A percentile compares a stretch with the other conserved stretches of the same genome.
Evolutionary conservation across 257 asterid species (phyloP).

Genomic region (Prunella vulgaris): DNA sequence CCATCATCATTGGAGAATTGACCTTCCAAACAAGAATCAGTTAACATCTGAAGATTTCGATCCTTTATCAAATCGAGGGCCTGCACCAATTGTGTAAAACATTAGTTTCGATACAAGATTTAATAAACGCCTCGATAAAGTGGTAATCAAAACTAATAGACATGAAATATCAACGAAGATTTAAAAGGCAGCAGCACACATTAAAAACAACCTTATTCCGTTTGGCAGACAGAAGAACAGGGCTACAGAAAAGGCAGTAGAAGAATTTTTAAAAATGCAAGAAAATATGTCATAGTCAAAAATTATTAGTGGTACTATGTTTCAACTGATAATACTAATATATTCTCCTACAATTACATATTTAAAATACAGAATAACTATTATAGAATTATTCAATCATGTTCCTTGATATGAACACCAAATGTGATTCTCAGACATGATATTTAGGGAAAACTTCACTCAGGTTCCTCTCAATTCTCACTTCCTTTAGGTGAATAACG

Average conservation of each 20-base stretch:
- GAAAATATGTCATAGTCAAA: neutral
- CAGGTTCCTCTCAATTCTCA: neutral
- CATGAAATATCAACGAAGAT: neutral
- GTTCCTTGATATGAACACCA: neutral
- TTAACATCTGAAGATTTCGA: constrained; percentile 68
- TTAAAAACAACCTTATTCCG: no score
- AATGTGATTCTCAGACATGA: neutral
- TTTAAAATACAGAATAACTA: neutral
- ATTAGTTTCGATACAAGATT: neutral
- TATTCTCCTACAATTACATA: neutral
- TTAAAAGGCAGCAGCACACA: no score
- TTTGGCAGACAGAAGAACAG: no score
- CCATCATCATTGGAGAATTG: constrained; percentile 65
- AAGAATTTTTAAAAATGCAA: neutral
- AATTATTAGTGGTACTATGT: neutral
- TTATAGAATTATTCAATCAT: neutral
- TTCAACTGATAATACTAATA: constrained; percentile 1
- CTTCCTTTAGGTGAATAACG: neutral
- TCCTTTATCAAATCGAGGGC: constrained; percentile 79
- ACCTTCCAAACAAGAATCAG: constrained; percentile 79
- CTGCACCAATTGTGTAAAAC: constrained; percentile 31
- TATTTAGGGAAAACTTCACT: no score
- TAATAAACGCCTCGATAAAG: neutral
- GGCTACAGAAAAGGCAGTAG: neutral
- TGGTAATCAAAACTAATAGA: neutral